A percentile compares a stretch with the other conserved stretches of the same genome.
phyloP scores from a whole-genome alignment of 2,329 filamentous ascomycete species.

The Sporothrix protearum region DNA sequence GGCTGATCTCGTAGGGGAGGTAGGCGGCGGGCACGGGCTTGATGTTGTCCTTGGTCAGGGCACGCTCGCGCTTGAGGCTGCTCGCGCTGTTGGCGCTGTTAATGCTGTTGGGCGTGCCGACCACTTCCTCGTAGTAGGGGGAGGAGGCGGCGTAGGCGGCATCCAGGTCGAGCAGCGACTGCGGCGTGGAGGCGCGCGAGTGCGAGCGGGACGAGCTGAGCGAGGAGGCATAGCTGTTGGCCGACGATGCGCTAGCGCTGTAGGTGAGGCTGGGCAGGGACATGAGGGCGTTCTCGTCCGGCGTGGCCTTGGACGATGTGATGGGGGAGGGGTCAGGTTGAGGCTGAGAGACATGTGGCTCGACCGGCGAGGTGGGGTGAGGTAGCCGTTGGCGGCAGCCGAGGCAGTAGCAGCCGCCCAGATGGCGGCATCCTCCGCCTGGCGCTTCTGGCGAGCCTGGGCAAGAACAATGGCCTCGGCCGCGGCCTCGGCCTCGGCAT shows the following conservation, averaged over 20 bases:
- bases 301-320: constrained; percentile 29
- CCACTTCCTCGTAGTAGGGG: constrained; percentile 42
- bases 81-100: constrained; percentile 27
- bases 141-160: constrained; percentile 37
- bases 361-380: constrained; percentile 45
- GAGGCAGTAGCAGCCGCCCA: constrained; percentile 29
- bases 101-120: constrained; percentile 29
- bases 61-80: constrained; percentile 18
- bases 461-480: neutral
- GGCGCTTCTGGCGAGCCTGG: constrained; percentile 32
- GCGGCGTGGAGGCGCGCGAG: constrained; percentile 50
- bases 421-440: constrained; percentile 34
- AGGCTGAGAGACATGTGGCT: constrained; percentile 29
- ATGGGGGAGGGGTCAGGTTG: neutral
- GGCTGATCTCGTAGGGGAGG: constrained; percentile 55
- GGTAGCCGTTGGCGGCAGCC: constrained; percentile 37
- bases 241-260: constrained; percentile 45
- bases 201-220: constrained; percentile 47
- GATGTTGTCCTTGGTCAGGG: neutral
- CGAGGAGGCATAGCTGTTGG: constrained; percentile 44
- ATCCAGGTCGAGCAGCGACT: constrained; percentile 40
- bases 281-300: constrained; percentile 30
- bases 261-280: constrained; percentile 48
- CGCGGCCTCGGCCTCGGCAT: neutral
- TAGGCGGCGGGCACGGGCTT: constrained; percentile 29